These are phyloP conservation scores for Aspergillus fischeri DNA, from an alignment of 2,329 filamentous ascomycete genomes.

Conservation along the genomic window DNA sequence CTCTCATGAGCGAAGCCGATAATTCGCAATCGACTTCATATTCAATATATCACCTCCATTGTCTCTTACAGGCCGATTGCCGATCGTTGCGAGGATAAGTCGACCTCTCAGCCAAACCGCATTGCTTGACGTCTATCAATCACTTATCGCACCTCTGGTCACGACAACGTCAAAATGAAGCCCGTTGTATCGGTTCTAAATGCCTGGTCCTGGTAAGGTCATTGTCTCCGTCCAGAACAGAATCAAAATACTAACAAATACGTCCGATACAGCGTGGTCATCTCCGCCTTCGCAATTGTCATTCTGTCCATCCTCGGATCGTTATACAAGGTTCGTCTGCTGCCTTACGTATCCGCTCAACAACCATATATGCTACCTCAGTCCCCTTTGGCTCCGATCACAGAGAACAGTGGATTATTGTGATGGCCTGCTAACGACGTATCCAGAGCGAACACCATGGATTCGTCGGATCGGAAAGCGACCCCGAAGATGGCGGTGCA, in stretches of 20 bases:
- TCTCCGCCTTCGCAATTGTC: conserved; percentile 61
- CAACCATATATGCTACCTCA: background rate
- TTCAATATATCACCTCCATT: background rate
- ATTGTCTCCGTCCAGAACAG: background rate
- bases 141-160: conserved; percentile 1
- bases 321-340: conserved; percentile 62
- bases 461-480: conserved; percentile 70
- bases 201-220: conserved; percentile 84
- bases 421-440: background rate
- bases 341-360: background rate
- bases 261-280: conserved; percentile 58
- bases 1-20: background rate
- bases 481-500: conserved; percentile 67
- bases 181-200: conserved; percentile 86
- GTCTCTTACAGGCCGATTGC: background rate
- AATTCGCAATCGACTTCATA: background rate
- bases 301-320: conserved; percentile 63
- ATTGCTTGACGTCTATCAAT: background rate
- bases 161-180: conserved; percentile 66
- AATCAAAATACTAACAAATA: conserved; percentile 8
- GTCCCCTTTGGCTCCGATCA: background rate
- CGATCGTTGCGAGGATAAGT: background rate
- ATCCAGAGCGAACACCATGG: conserved; percentile 67
- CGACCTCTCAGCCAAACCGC: background rate
- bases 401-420: background rate